Evolutionary conservation across 495 filamentous ascomycete genomes (phyloP).

Genomic region (Daldinia concentrica): DNA sequence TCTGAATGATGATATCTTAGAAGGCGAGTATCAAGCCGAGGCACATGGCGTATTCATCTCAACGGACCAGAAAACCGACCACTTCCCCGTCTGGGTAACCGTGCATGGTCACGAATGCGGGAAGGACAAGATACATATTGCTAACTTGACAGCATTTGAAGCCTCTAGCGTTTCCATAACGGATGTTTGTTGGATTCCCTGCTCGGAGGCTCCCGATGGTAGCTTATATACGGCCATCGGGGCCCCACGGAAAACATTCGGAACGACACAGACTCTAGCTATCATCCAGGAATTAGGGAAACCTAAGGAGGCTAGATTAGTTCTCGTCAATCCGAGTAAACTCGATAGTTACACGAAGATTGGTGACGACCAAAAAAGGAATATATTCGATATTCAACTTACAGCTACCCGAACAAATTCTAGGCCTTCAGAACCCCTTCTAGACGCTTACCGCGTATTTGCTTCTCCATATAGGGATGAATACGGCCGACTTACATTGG

Average conservation of each 20-base stretch:
- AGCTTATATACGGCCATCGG: constrained; percentile 48
- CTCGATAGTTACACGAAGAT: constrained; percentile 26
- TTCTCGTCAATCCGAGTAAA: constrained; percentile 7
- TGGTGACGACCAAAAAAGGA: constrained; percentile 21
- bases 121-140: constrained; percentile 31
- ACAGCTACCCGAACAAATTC: constrained; percentile 8
- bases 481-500: constrained; percentile 13
- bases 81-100: constrained; percentile 40
- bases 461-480: constrained; percentile 21
- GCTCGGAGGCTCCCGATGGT: constrained; percentile 31
- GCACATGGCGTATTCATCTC: constrained; percentile 46
- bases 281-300: constrained; percentile 26
- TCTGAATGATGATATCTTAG: constrained; percentile 28
- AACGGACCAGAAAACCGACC: constrained; percentile 1
- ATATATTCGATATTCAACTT: constrained; percentile 33
- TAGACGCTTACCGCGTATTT: constrained; percentile 16
- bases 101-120: constrained; percentile 13
- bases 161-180: constrained; percentile 23
- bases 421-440: constrained; percentile 6
- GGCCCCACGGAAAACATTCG: constrained; percentile 23
- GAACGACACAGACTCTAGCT: constrained; percentile 5
- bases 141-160: constrained; percentile 45
- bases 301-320: constrained; percentile 23
- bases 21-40: constrained; percentile 21
- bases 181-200: constrained; percentile 49